Conservation (phyloP, 1,284 basidiomycete genomes). For the Cutaneotrichosporon dermatis region DNA sequence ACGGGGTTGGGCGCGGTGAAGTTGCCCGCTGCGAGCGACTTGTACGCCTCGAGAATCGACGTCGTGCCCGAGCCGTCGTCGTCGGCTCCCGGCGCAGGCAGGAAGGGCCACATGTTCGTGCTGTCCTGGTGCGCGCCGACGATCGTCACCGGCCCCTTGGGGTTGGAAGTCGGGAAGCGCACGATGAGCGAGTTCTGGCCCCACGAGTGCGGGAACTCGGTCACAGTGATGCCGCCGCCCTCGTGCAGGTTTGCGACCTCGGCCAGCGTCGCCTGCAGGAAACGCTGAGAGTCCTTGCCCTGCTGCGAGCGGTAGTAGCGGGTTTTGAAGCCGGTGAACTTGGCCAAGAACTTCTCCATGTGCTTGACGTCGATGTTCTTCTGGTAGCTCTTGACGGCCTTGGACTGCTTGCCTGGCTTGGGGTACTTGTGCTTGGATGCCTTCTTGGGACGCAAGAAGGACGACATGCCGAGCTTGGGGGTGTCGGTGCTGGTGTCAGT, state of each 20-base stretch:
- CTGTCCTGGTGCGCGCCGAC: constrained; percentile 87
- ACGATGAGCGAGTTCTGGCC: constrained; percentile 81
- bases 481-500: constrained; percentile 63
- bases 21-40: constrained; percentile 69
- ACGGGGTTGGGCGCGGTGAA: constrained; percentile 69
- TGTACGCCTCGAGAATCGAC: constrained; percentile 84
- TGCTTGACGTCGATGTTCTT: constrained; percentile 37
- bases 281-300: constrained; percentile 68
- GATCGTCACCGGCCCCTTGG: constrained; percentile 54
- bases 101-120: constrained; percentile 81
- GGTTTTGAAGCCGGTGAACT: constrained; percentile 58
- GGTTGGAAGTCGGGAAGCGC: constrained; percentile 49
- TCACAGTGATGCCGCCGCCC: constrained; percentile 58
- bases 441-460: constrained; percentile 33
- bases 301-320: constrained; percentile 58
- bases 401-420: constrained; percentile 36
- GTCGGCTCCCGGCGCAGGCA: constrained; percentile 69
- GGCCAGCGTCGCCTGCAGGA: constrained; percentile 69
- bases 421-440: constrained; percentile 40
- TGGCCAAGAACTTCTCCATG: constrained; percentile 60
- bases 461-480: constrained; percentile 51
- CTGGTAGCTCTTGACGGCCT: constrained; percentile 37
- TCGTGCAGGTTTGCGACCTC: constrained; percentile 66
- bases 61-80: constrained; percentile 91
- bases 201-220: constrained; percentile 84